Base-by-base conservation (phyloP, 345 rosid genomes). In the Eutrema japonicum region DNA sequence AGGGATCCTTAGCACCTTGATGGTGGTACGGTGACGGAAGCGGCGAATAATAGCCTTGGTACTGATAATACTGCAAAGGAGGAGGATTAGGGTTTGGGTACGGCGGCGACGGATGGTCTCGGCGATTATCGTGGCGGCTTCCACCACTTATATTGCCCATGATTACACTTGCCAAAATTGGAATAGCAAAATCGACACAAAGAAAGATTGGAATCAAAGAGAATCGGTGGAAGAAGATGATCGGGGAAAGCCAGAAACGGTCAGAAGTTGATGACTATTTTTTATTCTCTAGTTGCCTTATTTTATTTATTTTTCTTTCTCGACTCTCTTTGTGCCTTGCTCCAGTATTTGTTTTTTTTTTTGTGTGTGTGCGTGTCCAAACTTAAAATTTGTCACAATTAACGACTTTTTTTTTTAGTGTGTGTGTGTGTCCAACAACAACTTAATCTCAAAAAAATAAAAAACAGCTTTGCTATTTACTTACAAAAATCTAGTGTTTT, bases 21-120 rank as follows among this genome's bases (percentile, higher is more conserved):
- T 83, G 86, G 67, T 84, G 86, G 67, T 85, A 85, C 12, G 87
- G 90, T 18, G 89, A 82, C 8, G 86, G 86, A 53, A 85, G 54
- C 13, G 88, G 82, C 33, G 82, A 86, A 45, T 87, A 86, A 74
- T 83, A 83, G 1, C 41, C 89, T 8, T 84, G 87, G 79, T 86
- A 81, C 75, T 85, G 88, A 10, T 56, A 4, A 35, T 33, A 56
- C 42, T 56, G 61, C 49, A 84, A 89, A 26, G 88, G 82, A 13
- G 88, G 87, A 59, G 81, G 71, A 10, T 80, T 85, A 29, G 77
- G 82, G 78, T 80, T 83, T 8, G 87, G 81, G 72, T 88, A 84
- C 57, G 8, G 93, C 92, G 4, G 96, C 82, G 66, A 50, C 0
- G 84, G 85, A 55, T 75, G 83, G 62, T 64, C 56, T 12, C 82